Percentiles rank a stretch among this genome's conserved stretches.
These are phyloP conservation scores for Solanum chilense DNA, from an alignment of 257 asterid species.

Conservation along the genomic window DNA sequence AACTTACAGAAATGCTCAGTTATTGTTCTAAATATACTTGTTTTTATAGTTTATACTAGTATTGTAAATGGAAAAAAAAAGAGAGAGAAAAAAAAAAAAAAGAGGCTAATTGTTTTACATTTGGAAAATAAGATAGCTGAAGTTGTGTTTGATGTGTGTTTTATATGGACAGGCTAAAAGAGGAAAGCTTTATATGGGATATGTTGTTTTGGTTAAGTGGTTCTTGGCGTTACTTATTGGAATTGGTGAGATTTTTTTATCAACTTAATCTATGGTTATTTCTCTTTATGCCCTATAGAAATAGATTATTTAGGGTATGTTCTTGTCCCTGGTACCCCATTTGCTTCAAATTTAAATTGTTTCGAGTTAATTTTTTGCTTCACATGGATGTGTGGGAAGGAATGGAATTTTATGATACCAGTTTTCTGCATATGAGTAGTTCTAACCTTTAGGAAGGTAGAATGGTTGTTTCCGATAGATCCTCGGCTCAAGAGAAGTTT, in stretches of 20 bases:
- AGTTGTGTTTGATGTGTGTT: conserved; percentile 10
- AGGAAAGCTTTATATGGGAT: conserved; percentile 78
- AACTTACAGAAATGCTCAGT: neutral
- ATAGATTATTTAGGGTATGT: neutral
- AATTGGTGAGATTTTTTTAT: conserved; percentile 49
- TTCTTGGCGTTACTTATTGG: conserved; percentile 80
- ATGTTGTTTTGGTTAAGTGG: conserved; percentile 81
- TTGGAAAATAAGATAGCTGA: neutral
- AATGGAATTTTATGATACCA: neutral
- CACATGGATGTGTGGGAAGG: neutral
- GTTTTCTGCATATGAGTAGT: neutral
- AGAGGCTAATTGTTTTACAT: neutral
- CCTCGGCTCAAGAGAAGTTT: neutral
- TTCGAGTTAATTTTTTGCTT: conserved; percentile 21
- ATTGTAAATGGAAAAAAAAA: neutral
- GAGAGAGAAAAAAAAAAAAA: neutral
- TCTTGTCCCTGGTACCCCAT: neutral
- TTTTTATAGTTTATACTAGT: neutral
- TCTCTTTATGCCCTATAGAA: neutral
- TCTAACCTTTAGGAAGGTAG: neutral
- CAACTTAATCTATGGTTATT: neutral
- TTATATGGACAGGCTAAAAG: conserved; percentile 53
- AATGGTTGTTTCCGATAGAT: neutral
- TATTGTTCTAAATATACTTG: neutral
- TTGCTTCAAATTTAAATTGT: conserved; percentile 45